These are phyloP conservation scores for Pyrenochaeta sp. DNA, from an alignment of 2,329 filamentous ascomycete species.

Conservation along the genomic window DNA sequence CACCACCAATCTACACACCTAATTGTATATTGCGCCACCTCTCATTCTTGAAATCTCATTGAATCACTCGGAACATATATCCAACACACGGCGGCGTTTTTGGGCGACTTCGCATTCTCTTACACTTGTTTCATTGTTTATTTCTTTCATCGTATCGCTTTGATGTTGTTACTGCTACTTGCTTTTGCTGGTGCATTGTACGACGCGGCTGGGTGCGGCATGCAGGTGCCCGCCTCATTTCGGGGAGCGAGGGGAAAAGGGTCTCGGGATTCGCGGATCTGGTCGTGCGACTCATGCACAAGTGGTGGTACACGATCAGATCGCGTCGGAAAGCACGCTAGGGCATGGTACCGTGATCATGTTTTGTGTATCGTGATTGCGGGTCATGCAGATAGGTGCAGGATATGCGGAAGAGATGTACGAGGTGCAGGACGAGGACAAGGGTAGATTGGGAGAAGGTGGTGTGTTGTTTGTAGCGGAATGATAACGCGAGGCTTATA, in stretches of 20 bases:
- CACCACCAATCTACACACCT: constrained; percentile 8
- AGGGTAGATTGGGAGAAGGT: too few relatives aligned
- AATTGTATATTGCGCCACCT: constrained; percentile 26
- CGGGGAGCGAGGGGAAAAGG: too few relatives aligned
- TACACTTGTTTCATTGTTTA: not conserved
- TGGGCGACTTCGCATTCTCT: too few relatives aligned
- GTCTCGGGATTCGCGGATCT: constrained; percentile 6
- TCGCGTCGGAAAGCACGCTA: too few relatives aligned
- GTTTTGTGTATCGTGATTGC: too few relatives aligned
- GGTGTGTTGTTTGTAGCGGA: too few relatives aligned
- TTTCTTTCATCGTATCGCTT: constrained; percentile 12
- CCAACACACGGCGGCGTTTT: constrained; percentile 19
- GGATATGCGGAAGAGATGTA: too few relatives aligned
- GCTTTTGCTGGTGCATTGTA: constrained; percentile 9
- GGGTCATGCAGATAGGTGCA: too few relatives aligned
- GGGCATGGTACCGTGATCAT: too few relatives aligned
- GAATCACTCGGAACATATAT: constrained; percentile 16
- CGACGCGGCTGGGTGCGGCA: constrained; percentile 9
- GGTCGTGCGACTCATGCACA: constrained; percentile 12
- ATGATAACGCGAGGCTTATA: too few relatives aligned
- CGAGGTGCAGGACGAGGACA: too few relatives aligned
- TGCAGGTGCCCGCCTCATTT: constrained; percentile 17
- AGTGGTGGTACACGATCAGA: too few relatives aligned
- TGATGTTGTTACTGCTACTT: constrained; percentile 6
- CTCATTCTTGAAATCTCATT: constrained; percentile 8